These are phyloP conservation scores for Durusdinium trenchii DNA, from an alignment of 73 alveolate species.

Conservation along the genomic window DNA sequence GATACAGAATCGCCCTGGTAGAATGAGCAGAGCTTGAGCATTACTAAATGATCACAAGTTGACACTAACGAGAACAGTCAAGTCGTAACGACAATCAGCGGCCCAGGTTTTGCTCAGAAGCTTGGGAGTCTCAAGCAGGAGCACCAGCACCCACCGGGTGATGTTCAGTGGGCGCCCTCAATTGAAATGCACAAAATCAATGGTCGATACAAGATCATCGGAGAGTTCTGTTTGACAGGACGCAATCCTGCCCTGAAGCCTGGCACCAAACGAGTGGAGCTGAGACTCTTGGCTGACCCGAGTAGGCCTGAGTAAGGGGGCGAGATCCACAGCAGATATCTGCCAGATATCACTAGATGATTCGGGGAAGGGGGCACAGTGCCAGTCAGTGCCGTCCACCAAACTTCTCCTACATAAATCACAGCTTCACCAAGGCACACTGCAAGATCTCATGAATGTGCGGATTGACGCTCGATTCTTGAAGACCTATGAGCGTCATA, in stretches of 20 bases:
- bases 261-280: conserved; percentile 58
- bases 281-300: conserved; percentile 18
- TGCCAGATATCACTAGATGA: not conserved
- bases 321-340: not conserved
- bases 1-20: no score
- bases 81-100: no score
- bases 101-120: conserved; percentile 86
- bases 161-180: not conserved
- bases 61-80: no score
- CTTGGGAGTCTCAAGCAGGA: conserved; percentile 60
- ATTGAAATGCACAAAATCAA: not conserved
- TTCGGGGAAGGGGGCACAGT: no score
- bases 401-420: no score
- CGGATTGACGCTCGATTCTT: conserved; percentile 68
- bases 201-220: not conserved
- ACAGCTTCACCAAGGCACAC: conserved; percentile 7
- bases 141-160: not conserved
- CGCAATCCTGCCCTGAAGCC: conserved; percentile 30
- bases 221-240: not conserved
- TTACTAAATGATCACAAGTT: no score
- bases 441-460: conserved; percentile 78
- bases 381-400: no score
- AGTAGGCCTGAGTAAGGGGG: no score
- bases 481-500: conserved; percentile 73
- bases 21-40: no score